Conservation (phyloP, 495 filamentous ascomycete species). For the Neurospora sp. region DNA sequence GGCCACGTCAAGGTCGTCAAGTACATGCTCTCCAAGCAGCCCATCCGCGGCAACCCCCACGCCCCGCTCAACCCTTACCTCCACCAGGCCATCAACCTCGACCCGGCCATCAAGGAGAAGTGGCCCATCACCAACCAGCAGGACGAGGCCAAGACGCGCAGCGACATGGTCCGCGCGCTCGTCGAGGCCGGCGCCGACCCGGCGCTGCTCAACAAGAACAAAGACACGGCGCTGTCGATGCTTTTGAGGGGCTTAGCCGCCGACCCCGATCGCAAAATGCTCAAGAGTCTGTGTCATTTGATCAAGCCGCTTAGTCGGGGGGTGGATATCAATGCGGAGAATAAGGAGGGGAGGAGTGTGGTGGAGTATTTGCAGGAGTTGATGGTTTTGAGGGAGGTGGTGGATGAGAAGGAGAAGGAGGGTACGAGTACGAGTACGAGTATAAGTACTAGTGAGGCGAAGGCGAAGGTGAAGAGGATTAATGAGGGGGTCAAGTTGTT, state of each 20-base stretch:
- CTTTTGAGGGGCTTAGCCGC: neutral
- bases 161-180: neutral
- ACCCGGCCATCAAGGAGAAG: neutral
- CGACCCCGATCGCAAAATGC: neutral
- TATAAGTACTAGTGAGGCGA: neutral
- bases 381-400: neutral
- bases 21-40: constrained; percentile 1
- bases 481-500: neutral
- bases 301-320: constrained; percentile 2
- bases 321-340: neutral
- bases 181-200: constrained; percentile 4
- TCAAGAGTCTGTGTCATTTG: neutral
- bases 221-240: neutral
- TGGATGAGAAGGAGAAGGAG: neutral
- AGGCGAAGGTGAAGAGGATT: neutral
- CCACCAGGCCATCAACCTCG: neutral
- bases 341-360: neutral
- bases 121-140: neutral
- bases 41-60: constrained; percentile 1
- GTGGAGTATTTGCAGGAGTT: neutral
- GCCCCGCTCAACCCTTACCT: neutral
- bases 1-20: neutral
- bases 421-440: neutral
- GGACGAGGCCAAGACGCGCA: neutral
- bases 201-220: neutral